Percentiles rank a stretch among this genome's conserved stretches.
Conservation (phyloP, 306 rosid genomes). For the barrel medic (Medicago truncatula) region MtrunA17r5.0-ANR NC_053046.1:28495501-28496000, state of each 20-base stretch:
- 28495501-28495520: constrained; percentile 77
- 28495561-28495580: constrained; percentile 29
- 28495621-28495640: constrained; percentile 79
- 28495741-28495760: constrained; percentile 34
- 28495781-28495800: constrained; percentile 7
- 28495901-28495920: constrained; percentile 97
- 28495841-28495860: constrained; percentile 75
- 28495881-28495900: constrained; percentile 89
- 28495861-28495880: constrained; percentile 84
- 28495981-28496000: constrained; percentile 47
- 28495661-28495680: constrained; percentile 99
- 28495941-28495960: constrained; percentile 93
- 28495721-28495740: constrained; percentile 85
- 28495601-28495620: constrained; percentile 84
- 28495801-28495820: constrained; percentile 35
- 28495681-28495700: constrained; percentile 90
- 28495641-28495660: constrained; percentile 91
- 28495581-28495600: constrained; percentile 29
- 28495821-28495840: constrained; percentile 42
- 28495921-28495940: constrained; percentile 80
- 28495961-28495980: constrained; percentile 95
- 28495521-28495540: constrained; percentile 25
- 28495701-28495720: constrained; percentile 87
- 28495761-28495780: constrained; percentile 4
- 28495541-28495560: constrained; percentile 5